These are phyloP conservation scores for Pugionium dolabratum DNA, from an alignment of 345 rosid genomes.

Conservation along the genomic window DNA sequence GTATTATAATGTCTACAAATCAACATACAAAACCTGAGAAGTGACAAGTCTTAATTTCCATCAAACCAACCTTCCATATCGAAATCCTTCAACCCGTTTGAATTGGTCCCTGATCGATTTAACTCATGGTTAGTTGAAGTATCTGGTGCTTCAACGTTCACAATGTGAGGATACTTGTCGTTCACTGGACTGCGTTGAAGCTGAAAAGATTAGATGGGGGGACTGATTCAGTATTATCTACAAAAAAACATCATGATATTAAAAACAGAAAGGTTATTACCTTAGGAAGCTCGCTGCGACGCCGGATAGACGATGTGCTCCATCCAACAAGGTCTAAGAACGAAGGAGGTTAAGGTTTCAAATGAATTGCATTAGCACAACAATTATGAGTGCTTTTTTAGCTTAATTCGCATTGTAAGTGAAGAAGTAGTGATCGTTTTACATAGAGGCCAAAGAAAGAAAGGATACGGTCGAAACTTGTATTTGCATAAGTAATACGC, in stretches of 20 bases:
- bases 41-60: slow-evolving; percentile 3
- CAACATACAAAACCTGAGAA: neutral
- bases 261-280: slow-evolving; percentile 37
- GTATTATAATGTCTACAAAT: neutral
- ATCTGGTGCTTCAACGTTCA: slow-evolving; percentile 46
- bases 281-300: slow-evolving; percentile 67
- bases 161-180: slow-evolving; percentile 64
- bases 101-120: slow-evolving; percentile 35
- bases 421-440: slow-evolving; percentile 7
- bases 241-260: neutral
- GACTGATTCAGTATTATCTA: slow-evolving; percentile 18
- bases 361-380: slow-evolving; percentile 1
- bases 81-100: slow-evolving; percentile 37
- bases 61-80: slow-evolving; percentile 67
- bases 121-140: slow-evolving; percentile 37
- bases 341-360: slow-evolving; percentile 54
- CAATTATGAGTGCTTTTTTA: neutral
- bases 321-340: slow-evolving; percentile 77
- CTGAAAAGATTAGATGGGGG: slow-evolving; percentile 42
- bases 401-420: neutral
- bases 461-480: slow-evolving; percentile 80
- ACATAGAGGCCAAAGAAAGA: neutral
- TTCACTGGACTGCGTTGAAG: slow-evolving; percentile 44
- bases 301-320: slow-evolving; percentile 88
- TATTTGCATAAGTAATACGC: slow-evolving; percentile 80